phyloP scores from a whole-genome alignment of 768 basidiomycete species.

The Lactarius sp. region DNA sequence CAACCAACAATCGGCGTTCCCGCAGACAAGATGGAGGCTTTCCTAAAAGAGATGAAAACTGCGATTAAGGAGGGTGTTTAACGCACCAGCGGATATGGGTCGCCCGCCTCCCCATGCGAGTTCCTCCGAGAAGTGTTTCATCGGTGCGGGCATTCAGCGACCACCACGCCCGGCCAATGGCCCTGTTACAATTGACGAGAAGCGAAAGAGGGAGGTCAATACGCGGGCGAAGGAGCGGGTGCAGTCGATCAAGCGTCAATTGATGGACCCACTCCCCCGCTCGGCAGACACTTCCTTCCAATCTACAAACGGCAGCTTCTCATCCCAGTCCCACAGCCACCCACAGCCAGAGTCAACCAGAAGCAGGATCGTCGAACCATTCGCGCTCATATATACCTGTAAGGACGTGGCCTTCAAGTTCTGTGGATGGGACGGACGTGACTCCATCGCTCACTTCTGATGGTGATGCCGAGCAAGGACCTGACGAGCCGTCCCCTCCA shows the following conservation, averaged over 20 bases:
- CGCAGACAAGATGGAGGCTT: conserved; percentile 81
- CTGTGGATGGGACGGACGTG: conserved; percentile 24
- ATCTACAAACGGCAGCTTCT: no score
- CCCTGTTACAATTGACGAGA: no score
- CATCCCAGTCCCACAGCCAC: no score
- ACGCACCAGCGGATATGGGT: no score
- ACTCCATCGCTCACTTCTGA: conserved; percentile 26
- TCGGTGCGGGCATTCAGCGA: conserved; percentile 16
- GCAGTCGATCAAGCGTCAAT: conserved; percentile 13
- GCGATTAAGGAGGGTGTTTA: conserved; percentile 53
- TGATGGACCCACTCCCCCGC: no score
- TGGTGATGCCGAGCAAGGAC: conserved; percentile 16
- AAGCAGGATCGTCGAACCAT: conserved; percentile 6
- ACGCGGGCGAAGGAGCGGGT: neutral
- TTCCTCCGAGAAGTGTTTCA: no score
- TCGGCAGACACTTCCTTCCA: no score
- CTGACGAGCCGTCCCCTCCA: conserved; percentile 19
- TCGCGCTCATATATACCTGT: conserved; percentile 6
- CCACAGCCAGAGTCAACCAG: conserved; percentile 12
- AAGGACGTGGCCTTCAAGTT: conserved; percentile 23
- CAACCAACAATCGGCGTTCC: conserved; percentile 69
- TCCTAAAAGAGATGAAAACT: conserved; percentile 74
- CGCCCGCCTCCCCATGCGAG: no score
- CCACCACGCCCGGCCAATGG: no score
- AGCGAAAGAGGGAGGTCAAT: no score